These are phyloP conservation scores for Globisporangium yorkense DNA, from an alignment of 352 stramenopile species.

Conservation along the genomic window DNA sequence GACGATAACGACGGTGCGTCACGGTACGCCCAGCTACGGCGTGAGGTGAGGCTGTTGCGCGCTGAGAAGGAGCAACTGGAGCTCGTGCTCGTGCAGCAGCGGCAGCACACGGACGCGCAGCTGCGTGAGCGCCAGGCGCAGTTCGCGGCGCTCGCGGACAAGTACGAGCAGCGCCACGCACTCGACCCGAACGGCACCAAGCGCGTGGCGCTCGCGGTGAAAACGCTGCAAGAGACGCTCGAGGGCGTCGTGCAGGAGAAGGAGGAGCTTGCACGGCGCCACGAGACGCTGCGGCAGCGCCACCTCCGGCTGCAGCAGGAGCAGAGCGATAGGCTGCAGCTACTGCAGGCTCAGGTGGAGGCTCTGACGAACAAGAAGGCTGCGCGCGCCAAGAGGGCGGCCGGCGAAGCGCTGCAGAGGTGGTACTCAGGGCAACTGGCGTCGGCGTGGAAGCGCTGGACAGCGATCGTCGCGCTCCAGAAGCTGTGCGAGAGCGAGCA, in stretches of 20 bases:
- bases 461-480: constrained; percentile 1
- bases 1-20: constrained; percentile 11
- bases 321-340: constrained; percentile 13
- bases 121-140: constrained; percentile 21
- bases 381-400: constrained; percentile 20
- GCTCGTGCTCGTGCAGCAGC: constrained; percentile 26
- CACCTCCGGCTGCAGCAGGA: constrained; percentile 29
- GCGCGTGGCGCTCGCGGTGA: constrained; percentile 38
- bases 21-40: constrained; percentile 13
- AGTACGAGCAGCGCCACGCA: constrained; percentile 46
- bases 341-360: constrained; percentile 17
- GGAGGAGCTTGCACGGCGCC: constrained; percentile 47
- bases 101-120: constrained; percentile 28
- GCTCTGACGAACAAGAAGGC: constrained; percentile 13
- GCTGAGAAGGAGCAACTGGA: constrained; percentile 41
- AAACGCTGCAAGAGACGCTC: constrained; percentile 52
- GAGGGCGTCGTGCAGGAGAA: constrained; percentile 56
- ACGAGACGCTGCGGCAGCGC: constrained; percentile 29
- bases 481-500: constrained; percentile 10
- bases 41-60: constrained; percentile 47
- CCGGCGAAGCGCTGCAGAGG: constrained; percentile 17
- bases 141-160: constrained; percentile 32
- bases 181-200: constrained; percentile 52
- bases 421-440: constrained; percentile 30
- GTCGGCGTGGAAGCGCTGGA: constrained; percentile 39